A percentile compares a stretch with the other conserved stretches of the same genome.
Evolutionary conservation across 768 basidiomycete species (phyloP).

Genomic region (Hydnomerulius pinastri): DNA sequence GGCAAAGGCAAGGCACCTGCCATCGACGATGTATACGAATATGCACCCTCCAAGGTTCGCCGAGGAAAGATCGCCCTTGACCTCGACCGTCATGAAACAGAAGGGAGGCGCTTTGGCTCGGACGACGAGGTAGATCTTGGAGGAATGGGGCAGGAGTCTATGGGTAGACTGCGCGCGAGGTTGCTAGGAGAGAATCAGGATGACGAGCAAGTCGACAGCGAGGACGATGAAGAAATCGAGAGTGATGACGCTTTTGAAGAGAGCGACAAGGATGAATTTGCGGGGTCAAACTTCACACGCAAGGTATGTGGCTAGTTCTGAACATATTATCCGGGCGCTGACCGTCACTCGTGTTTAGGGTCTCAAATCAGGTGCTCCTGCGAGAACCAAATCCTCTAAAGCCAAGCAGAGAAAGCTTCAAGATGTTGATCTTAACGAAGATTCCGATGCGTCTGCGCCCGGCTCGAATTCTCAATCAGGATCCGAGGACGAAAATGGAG

Average conservation of each 20-base stretch:
- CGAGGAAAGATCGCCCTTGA: constrained; percentile 55
- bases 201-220: constrained; percentile 56
- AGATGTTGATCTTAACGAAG: constrained; percentile 71
- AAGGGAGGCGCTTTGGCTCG: constrained; percentile 28
- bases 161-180: constrained; percentile 41
- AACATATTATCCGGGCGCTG: neutral
- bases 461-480: constrained; percentile 19
- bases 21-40: constrained; percentile 65
- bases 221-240: constrained; percentile 85
- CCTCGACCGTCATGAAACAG: constrained; percentile 58
- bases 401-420: constrained; percentile 36
- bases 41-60: constrained; percentile 47
- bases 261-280: constrained; percentile 77
- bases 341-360: constrained; percentile 10
- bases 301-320: constrained; percentile 6
- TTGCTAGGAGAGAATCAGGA: constrained; percentile 56
- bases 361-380: constrained; percentile 19
- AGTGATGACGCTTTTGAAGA: constrained; percentile 85
- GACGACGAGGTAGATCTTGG: constrained; percentile 43
- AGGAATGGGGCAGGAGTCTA: constrained; percentile 27
- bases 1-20: constrained; percentile 25
- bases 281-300: constrained; percentile 51
- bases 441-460: constrained; percentile 34
- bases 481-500: constrained; percentile 32
- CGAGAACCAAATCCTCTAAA: constrained; percentile 26